Conservation (phyloP, 2,329 filamentous ascomycete genomes). For the Beauveria sp. region DNA sequence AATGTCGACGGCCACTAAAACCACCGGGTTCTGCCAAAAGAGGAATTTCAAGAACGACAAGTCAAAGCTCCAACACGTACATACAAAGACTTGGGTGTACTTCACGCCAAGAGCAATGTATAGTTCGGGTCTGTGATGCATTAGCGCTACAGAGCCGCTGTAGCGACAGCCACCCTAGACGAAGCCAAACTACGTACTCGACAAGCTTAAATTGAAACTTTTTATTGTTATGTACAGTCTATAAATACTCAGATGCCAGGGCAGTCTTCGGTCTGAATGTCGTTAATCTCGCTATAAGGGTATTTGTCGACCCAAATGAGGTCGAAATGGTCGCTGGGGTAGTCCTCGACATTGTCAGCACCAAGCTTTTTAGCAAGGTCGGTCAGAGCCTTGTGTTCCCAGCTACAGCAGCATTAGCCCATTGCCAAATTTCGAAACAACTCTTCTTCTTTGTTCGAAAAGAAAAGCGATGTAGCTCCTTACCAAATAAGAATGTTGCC, state of each 20-base stretch:
- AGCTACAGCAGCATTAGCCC: slow-evolving; percentile 28
- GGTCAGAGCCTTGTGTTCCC: slow-evolving; percentile 48
- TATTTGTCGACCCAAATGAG: slow-evolving; percentile 51
- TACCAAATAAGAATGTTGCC: slow-evolving; percentile 54
- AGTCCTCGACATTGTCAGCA: slow-evolving; percentile 38
- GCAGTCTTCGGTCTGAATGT: slow-evolving; percentile 42
- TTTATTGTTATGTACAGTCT: neutral
- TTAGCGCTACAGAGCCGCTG: too few relatives aligned
- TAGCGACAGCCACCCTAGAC: neutral
- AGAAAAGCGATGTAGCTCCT: slow-evolving; percentile 3
- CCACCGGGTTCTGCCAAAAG: neutral
- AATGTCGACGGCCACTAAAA: neutral
- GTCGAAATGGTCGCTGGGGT: slow-evolving; percentile 43
- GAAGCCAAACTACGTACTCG: neutral
- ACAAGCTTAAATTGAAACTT: neutral
- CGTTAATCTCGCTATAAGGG: slow-evolving; percentile 39
- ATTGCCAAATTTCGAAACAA: neutral
- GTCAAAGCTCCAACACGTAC: neutral
- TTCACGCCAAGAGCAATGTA: neutral
- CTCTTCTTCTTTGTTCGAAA: neutral
- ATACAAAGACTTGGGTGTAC: neutral
- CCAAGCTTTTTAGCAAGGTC: slow-evolving; percentile 47
- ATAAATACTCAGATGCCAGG: slow-evolving; percentile 27
- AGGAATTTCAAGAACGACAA: neutral
- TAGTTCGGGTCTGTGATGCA: too few relatives aligned